A percentile compares a stretch with the other conserved stretches of the same genome.
These are phyloP conservation scores for Fistulina hepatica DNA, from an alignment of 1,284 basidiomycete species.

Conservation along the genomic window DNA sequence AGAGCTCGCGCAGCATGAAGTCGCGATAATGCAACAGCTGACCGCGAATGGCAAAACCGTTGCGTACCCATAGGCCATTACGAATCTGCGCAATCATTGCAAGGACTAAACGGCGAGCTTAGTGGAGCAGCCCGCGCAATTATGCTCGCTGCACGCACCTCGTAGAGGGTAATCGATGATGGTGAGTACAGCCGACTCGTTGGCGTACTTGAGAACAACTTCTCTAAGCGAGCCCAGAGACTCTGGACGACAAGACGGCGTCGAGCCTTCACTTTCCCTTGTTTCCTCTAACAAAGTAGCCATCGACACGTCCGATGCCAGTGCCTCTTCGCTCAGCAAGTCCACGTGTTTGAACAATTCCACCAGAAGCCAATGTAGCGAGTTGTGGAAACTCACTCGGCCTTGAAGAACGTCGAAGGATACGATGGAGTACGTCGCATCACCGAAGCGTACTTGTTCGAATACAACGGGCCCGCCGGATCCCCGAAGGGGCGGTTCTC, in stretches of 20 bases:
- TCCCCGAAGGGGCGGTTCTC: no score
- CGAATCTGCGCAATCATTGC: constrained; percentile 91
- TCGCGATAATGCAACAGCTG: constrained; percentile 97
- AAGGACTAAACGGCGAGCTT: no score
- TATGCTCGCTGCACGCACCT: no score
- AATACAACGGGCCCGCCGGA: constrained; percentile 44
- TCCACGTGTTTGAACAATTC: constrained; percentile 82
- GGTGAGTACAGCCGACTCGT: constrained; percentile 53
- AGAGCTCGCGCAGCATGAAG: constrained; percentile 89
- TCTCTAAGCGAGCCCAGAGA: constrained; percentile 46
- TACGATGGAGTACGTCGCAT: constrained; percentile 49
- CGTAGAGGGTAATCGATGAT: constrained; percentile 80
- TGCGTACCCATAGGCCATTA: constrained; percentile 94
- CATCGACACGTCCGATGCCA: constrained; percentile 35
- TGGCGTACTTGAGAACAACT: constrained; percentile 46
- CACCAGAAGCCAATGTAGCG: constrained; percentile 84
- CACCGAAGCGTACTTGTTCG: constrained; percentile 58
- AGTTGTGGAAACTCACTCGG: constrained; percentile 91
- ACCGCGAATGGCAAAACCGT: constrained; percentile 90
- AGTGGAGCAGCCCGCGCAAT: no score
- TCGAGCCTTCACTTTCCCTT: no score
- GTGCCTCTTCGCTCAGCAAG: constrained; percentile 43
- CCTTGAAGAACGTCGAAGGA: constrained; percentile 73
- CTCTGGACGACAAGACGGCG: constrained; percentile 19
- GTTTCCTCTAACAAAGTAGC: no score